These are phyloP conservation scores for Boletellus deceptivus DNA, from an alignment of 1,284 basidiomycete species.

Conservation along the genomic window DNA sequence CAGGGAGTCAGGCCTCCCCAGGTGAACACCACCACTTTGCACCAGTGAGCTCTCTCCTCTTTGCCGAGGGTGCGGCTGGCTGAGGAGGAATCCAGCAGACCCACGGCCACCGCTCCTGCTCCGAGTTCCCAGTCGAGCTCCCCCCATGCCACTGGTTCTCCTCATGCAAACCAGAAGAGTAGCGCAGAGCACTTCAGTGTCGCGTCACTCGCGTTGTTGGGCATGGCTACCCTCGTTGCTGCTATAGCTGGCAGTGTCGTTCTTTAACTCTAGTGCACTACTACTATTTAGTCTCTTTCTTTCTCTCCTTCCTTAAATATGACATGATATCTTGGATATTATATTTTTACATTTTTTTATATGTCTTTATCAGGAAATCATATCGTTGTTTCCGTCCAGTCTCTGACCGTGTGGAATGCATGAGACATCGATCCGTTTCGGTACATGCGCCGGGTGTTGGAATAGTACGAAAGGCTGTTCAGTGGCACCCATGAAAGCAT, in stretches of 20 bases:
- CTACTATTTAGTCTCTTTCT: conserved; percentile 7
- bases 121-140: conserved; percentile 7
- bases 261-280: conserved; percentile 19
- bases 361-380: background rate
- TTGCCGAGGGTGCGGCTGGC: background rate
- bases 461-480: background rate
- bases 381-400: too few relatives aligned
- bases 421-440: conserved; percentile 2
- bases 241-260: conserved; percentile 22
- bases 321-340: conserved; percentile 1
- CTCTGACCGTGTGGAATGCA: conserved; percentile 5
- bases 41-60: conserved; percentile 2
- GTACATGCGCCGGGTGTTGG: background rate
- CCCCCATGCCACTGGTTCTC: conserved; percentile 18
- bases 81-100: conserved; percentile 9
- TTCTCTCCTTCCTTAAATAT: background rate
- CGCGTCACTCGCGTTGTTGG: conserved; percentile 23
- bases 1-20: conserved; percentile 20
- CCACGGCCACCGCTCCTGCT: background rate
- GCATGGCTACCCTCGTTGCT: conserved; percentile 24
- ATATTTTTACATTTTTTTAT: conserved; percentile 3
- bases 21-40: conserved; percentile 1
- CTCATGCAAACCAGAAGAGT: conserved; percentile 36
- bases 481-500: background rate
- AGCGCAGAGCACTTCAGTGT: conserved; percentile 28